These are phyloP conservation scores for Lipomyces sp. DNA, from an alignment of 805 yeast species.

Conservation along the genomic window DNA sequence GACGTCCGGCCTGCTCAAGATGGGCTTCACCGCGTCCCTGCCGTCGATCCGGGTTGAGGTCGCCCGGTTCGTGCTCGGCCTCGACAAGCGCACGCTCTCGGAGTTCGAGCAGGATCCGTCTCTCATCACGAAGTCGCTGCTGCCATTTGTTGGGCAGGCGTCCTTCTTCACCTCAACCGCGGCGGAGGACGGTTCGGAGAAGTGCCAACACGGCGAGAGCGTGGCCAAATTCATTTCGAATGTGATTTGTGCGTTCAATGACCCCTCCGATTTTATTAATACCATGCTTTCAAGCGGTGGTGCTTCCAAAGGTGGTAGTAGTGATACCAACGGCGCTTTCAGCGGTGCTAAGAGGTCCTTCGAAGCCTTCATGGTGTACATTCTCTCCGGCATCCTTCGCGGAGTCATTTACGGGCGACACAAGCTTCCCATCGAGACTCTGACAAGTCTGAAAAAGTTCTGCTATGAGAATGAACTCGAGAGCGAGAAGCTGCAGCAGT, in stretches of 20 bases:
- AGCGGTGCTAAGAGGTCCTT: slow-evolving; percentile 2
- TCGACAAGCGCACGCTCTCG: background rate
- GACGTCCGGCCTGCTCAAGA: slow-evolving; percentile 4
- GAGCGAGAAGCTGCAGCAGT: background rate
- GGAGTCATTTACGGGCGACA: background rate
- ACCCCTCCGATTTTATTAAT: slow-evolving; percentile 1
- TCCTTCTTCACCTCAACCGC: slow-evolving; percentile 8
- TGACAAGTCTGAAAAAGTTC: too few relatives aligned
- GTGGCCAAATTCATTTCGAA: slow-evolving; percentile 24
- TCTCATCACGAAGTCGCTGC: slow-evolving; percentile 1
- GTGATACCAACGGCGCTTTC: slow-evolving; percentile 8
- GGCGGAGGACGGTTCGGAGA: background rate
- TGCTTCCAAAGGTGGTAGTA: background rate
- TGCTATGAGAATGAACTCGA: background rate
- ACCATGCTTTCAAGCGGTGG: background rate
- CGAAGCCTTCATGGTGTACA: slow-evolving; percentile 11
- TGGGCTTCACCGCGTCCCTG: slow-evolving; percentile 17
- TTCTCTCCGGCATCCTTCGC: slow-evolving; percentile 6
- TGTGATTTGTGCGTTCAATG: slow-evolving; percentile 14
- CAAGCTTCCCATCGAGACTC: too few relatives aligned
- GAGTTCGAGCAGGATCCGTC: background rate
- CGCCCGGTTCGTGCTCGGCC: slow-evolving; percentile 11
- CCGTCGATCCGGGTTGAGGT: slow-evolving; percentile 16
- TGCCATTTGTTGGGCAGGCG: slow-evolving; percentile 16
- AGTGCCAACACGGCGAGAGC: slow-evolving; percentile 35